These are phyloP conservation scores for Penicillium sp. DNA, from an alignment of 2,329 filamentous ascomycete genomes.

Conservation along the genomic window DNA sequence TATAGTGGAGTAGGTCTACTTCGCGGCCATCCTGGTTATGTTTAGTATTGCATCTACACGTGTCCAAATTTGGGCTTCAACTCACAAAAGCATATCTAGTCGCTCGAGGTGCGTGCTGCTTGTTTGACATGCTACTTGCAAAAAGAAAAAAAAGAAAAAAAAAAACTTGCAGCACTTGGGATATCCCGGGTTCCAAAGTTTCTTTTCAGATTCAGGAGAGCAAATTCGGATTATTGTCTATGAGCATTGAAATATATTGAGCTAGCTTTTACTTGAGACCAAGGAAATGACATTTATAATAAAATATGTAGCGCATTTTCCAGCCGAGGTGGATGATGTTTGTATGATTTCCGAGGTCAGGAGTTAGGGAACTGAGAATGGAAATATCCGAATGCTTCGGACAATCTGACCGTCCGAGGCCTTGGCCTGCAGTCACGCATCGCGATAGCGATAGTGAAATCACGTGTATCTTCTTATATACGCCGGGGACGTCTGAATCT, in stretches of 20 bases:
- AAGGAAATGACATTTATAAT: background rate
- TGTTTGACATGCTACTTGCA: conserved; percentile 5
- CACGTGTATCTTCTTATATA: background rate
- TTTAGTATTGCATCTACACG: background rate
- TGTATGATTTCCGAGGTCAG: background rate
- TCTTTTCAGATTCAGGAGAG: background rate
- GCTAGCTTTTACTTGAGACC: background rate
- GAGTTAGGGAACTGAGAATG: background rate
- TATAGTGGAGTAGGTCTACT: conserved; percentile 66
- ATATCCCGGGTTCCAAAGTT: background rate
- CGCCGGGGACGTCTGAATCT: background rate
- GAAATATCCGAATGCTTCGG: background rate
- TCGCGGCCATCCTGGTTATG: conserved; percentile 63
- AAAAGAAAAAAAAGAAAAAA: background rate
- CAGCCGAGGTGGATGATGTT: background rate
- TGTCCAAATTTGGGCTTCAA: background rate
- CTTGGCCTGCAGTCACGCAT: background rate
- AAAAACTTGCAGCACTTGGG: background rate
- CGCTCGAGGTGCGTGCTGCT: conserved; percentile 7
- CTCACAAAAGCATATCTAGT: conserved; percentile 4
- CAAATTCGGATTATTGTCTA: background rate
- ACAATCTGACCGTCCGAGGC: background rate
- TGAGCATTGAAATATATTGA: background rate
- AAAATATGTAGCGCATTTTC: background rate
- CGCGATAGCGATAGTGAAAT: background rate